Percentiles rank a stretch among this genome's conserved stretches.
phyloP scores from a whole-genome alignment of 805 yeast species.

The Ogataea methanolica region DNA sequence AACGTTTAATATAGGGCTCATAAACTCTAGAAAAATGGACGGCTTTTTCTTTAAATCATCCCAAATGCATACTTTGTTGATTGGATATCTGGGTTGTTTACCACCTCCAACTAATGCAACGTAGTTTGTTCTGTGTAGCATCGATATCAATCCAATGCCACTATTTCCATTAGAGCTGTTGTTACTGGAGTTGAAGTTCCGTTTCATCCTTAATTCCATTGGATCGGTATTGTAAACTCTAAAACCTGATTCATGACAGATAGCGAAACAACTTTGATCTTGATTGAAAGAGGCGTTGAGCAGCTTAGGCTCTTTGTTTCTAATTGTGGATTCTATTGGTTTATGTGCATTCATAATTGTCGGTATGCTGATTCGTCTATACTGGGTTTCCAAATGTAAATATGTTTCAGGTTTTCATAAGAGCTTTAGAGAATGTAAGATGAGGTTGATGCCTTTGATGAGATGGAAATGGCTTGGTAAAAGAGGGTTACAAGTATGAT shows the following conservation, averaged over 20 bases:
- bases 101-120: slow-evolving; percentile 92
- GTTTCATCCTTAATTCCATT: slow-evolving; percentile 64
- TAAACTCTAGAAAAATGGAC: slow-evolving; percentile 69
- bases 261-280: slow-evolving; percentile 85
- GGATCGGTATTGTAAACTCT: slow-evolving; percentile 86
- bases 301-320: slow-evolving; percentile 32
- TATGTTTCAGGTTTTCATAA: too few species aligned
- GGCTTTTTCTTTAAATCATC: slow-evolving; percentile 80
- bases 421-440: too few species aligned
- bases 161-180: slow-evolving; percentile 9
- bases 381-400: not conserved
- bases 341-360: slow-evolving; percentile 29
- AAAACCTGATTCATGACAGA: slow-evolving; percentile 78
- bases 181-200: slow-evolving; percentile 36
- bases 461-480: too few species aligned
- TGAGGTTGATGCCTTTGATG: too few species aligned
- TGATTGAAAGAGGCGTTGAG: slow-evolving; percentile 75
- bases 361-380: not conserved
- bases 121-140: slow-evolving; percentile 90
- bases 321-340: slow-evolving; percentile 18
- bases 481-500: too few species aligned
- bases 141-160: slow-evolving; percentile 73
- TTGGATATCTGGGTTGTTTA: slow-evolving; percentile 67
- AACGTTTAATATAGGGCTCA: slow-evolving; percentile 69
- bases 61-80: slow-evolving; percentile 82